Evolutionary conservation across 176 grass and related monocot genomes (phyloP).

Genomic region (Metroxylon sagu): DNA sequence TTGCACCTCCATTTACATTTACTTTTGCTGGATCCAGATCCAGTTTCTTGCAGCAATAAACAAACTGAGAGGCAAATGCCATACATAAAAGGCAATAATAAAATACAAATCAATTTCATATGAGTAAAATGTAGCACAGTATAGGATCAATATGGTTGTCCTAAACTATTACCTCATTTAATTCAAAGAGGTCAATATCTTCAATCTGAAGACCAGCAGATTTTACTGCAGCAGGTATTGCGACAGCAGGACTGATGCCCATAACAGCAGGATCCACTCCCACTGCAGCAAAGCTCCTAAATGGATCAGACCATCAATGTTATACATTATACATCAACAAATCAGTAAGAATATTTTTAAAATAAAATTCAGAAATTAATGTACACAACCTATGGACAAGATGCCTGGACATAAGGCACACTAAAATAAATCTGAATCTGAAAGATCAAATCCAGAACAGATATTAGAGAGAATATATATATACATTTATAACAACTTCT

Average conservation of each 20-base stretch:
- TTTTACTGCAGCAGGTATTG: slow-evolving; percentile 30
- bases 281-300: background rate
- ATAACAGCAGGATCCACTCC: slow-evolving; percentile 55
- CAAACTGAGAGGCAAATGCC: slow-evolving; percentile 92
- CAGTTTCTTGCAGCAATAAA: slow-evolving; percentile 82
- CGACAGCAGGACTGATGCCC: slow-evolving; percentile 37
- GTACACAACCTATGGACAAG: background rate
- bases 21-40: slow-evolving; percentile 75
- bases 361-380: background rate
- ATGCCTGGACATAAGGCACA: background rate
- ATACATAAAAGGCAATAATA: slow-evolving; percentile 6
- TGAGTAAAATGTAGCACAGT: no score
- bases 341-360: background rate
- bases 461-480: no score
- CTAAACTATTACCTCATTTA: background rate
- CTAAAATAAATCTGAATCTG: no score
- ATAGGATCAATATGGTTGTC: background rate
- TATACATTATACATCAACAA: background rate
- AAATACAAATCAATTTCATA: background rate
- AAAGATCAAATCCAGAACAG: no score
- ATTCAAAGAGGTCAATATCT: background rate
- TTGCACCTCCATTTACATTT: slow-evolving; percentile 90
- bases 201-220: background rate
- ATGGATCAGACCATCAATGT: background rate
- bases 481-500: no score